These are phyloP conservation scores for Daldinia childiae DNA, from an alignment of 495 filamentous ascomycete genomes.

Conservation along the genomic window DNA sequence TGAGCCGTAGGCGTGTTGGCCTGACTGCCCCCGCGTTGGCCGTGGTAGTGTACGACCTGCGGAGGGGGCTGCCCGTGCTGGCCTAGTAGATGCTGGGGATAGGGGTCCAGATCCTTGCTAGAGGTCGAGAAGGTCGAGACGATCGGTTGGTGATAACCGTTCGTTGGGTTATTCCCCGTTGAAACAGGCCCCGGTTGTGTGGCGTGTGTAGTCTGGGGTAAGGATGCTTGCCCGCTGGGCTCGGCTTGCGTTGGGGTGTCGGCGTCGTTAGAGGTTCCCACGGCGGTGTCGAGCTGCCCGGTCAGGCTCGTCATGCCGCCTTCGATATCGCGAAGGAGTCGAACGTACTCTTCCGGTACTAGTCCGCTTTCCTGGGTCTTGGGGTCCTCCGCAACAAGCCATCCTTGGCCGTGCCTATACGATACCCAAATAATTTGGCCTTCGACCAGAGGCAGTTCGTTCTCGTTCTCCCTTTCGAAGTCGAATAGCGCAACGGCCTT, in stretches of 20 bases:
- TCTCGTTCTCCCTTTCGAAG: conserved; percentile 94
- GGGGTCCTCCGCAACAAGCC: conserved; percentile 97
- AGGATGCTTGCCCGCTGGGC: conserved; percentile 47
- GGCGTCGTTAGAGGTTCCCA: conserved; percentile 58
- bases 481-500: conserved; percentile 96
- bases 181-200: conserved; percentile 53
- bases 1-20: conserved; percentile 65
- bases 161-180: conserved; percentile 55
- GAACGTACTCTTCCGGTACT: conserved; percentile 96
- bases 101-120: conserved; percentile 76
- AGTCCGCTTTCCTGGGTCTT: conserved; percentile 84
- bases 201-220: conserved; percentile 23
- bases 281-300: conserved; percentile 50
- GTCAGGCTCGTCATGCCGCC: conserved; percentile 66
- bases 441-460: conserved; percentile 90
- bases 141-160: conserved; percentile 70
- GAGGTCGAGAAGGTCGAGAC: conserved; percentile 80
- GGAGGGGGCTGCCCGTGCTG: conserved; percentile 68
- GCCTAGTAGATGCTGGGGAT: conserved; percentile 70
- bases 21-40: conserved; percentile 67
- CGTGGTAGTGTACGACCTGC: conserved; percentile 70
- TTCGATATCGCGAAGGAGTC: conserved; percentile 90
- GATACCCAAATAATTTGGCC: conserved; percentile 97
- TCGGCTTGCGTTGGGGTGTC: conserved; percentile 68
- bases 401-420: conserved; percentile 94